These are phyloP conservation scores for Straminergon stramineum DNA, from an alignment of 225 moss, liverwort and hornwort species.

Conservation along the genomic window DNA sequence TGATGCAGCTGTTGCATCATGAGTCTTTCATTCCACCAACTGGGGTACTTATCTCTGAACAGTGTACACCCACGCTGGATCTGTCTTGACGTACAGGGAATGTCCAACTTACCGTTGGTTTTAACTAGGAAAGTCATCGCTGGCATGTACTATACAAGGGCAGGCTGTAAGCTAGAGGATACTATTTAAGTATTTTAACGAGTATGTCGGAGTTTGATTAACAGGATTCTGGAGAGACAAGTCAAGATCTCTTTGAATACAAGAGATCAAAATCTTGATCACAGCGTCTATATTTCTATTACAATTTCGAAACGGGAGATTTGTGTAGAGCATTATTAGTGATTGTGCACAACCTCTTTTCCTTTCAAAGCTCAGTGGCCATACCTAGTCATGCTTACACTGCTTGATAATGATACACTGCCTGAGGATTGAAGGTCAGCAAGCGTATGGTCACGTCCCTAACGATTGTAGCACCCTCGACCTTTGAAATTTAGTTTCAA, in stretches of 20 bases:
- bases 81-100: constrained; percentile 4
- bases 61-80: neutral
- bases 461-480: too few relatives aligned
- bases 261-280: neutral
- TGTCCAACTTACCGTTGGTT: neutral
- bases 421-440: neutral
- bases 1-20: constrained; percentile 5
- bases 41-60: neutral
- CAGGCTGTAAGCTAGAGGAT: neutral
- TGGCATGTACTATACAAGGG: neutral
- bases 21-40: constrained; percentile 9
- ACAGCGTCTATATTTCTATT: neutral
- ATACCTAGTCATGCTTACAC: neutral
- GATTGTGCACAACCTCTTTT: neutral
- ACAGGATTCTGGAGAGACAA: too few relatives aligned
- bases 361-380: neutral
- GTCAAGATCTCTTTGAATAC: neutral
- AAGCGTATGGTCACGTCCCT: neutral
- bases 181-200: neutral
- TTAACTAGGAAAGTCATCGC: neutral
- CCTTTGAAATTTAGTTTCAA: neutral
- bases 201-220: neutral
- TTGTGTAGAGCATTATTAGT: neutral
- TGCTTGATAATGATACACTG: neutral
- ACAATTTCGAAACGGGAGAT: neutral